These are phyloP conservation scores for Amanita phalloides DNA, from an alignment of 768 basidiomycete genomes.

Conservation along the genomic window DNA sequence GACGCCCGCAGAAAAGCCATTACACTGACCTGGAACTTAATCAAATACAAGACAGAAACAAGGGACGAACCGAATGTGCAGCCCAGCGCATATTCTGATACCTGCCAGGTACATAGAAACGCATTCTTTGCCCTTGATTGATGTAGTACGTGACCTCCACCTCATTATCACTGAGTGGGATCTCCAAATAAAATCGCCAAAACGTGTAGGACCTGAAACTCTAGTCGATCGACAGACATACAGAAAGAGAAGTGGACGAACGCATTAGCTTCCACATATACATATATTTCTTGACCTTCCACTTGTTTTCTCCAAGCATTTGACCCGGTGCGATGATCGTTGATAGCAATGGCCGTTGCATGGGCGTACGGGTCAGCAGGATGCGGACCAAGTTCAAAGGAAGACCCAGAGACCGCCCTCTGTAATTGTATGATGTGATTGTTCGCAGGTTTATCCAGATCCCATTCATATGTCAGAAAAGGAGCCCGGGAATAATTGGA, in stretches of 20 bases:
- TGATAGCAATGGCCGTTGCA: slow-evolving; percentile 17
- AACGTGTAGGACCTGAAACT: slow-evolving; percentile 71
- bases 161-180: slow-evolving; percentile 64
- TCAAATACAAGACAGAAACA: not conserved
- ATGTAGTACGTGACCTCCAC: slow-evolving; percentile 74
- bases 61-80: slow-evolving; percentile 59
- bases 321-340: slow-evolving; percentile 15
- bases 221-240: not conserved
- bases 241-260: slow-evolving; percentile 16
- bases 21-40: slow-evolving; percentile 41
- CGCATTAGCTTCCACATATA: slow-evolving; percentile 50
- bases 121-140: slow-evolving; percentile 66
- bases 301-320: slow-evolving; percentile 31
- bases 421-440: slow-evolving; percentile 3
- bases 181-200: slow-evolving; percentile 84
- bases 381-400: slow-evolving; percentile 58
- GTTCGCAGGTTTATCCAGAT: slow-evolving; percentile 33
- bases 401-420: slow-evolving; percentile 11
- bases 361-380: slow-evolving; percentile 64
- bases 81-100: slow-evolving; percentile 88
- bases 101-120: slow-evolving; percentile 76
- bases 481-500: slow-evolving; percentile 73
- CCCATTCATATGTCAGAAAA: slow-evolving; percentile 61
- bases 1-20: slow-evolving; percentile 82
- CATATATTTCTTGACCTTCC: slow-evolving; percentile 62